A percentile compares a stretch with the other conserved stretches of the same genome.
These are phyloP conservation scores for Rubia balearica DNA, from an alignment of 305 asterid species.

Conservation along the genomic window DNA sequence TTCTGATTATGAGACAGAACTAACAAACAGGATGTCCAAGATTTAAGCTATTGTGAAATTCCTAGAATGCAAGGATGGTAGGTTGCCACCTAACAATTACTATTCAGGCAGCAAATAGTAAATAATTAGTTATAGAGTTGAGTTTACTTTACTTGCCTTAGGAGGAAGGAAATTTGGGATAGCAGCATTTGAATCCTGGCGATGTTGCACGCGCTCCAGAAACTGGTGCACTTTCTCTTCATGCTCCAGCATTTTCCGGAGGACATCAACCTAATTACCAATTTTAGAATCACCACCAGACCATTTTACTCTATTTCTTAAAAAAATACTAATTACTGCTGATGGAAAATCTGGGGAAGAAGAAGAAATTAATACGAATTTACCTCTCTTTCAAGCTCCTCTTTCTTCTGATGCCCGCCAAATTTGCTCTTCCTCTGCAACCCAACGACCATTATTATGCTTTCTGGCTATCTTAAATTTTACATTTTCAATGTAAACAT, in stretches of 20 bases:
- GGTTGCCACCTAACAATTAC: background rate
- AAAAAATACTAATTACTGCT: too few relatives aligned
- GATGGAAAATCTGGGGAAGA: background rate
- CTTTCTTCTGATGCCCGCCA: constrained; percentile 44
- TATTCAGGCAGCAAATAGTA: too few relatives aligned
- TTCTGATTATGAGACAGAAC: too few relatives aligned
- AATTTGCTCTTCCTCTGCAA: constrained; percentile 43
- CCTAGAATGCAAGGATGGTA: background rate
- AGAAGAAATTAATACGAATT: constrained; percentile 19
- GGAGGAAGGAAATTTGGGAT: constrained; percentile 69
- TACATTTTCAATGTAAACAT: background rate
- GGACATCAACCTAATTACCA: constrained; percentile 41
- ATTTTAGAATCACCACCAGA: background rate
- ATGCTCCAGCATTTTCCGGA: constrained; percentile 57
- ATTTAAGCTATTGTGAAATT: background rate
- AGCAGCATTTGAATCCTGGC: constrained; percentile 14
- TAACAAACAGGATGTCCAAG: background rate
- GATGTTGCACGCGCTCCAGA: constrained; percentile 39
- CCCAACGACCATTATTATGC: background rate
- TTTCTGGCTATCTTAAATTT: too few relatives aligned
- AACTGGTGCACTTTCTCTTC: constrained; percentile 62
- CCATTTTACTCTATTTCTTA: too few relatives aligned
- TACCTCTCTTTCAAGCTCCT: constrained; percentile 78
- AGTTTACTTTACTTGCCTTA: constrained; percentile 31
- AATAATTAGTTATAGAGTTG: background rate